phyloP scores from a whole-genome alignment of 306 rosid genomes.

The Cicer judaicum region DNA sequence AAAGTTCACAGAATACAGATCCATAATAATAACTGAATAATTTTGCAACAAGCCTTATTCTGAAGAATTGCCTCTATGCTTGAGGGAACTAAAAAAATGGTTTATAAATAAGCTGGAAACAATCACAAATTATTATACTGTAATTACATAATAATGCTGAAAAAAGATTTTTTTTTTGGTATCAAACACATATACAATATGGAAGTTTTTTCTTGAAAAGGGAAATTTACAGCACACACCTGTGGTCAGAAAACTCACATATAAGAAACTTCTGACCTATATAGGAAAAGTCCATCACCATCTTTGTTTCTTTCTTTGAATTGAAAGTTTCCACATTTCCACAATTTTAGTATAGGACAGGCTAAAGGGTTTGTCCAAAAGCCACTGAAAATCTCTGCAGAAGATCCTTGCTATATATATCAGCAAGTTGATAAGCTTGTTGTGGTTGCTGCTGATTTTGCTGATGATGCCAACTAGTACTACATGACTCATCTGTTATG shows the following conservation, averaged over 20 bases:
- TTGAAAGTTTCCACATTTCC: conserved; percentile 38
- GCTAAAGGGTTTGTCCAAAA: conserved; percentile 84
- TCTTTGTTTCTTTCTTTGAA: conserved; percentile 43
- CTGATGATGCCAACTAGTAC: conserved; percentile 53
- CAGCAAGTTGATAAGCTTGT: conserved; percentile 57
- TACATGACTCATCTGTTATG: conserved; percentile 49
- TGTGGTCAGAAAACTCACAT: conserved; percentile 52
- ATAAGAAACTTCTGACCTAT: conserved; percentile 53
- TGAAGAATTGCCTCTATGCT: conserved; percentile 37
- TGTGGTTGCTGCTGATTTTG: conserved; percentile 39
- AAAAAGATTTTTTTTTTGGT: background rate
- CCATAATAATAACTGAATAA: conserved; percentile 39
- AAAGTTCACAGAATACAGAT: conserved; percentile 42
- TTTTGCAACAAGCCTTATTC: conserved; percentile 34
- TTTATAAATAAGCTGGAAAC: conserved; percentile 44
- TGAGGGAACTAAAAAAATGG: conserved; percentile 47
- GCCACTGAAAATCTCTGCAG: conserved; percentile 91
- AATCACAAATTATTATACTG: conserved; percentile 50
- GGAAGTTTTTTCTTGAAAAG: conserved; percentile 32
- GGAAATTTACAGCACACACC: conserved; percentile 61
- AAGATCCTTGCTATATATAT: conserved; percentile 74
- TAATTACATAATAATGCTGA: conserved; percentile 45
- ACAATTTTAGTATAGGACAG: conserved; percentile 25
- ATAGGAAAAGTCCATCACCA: conserved; percentile 43
- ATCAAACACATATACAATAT: conserved; percentile 71